Evolutionary conservation across 371 early-diverging fungal species (phyloP), one percentile per base, ranked within the genome.

Genomic region (Actinomortierella ambigua): DNA sequence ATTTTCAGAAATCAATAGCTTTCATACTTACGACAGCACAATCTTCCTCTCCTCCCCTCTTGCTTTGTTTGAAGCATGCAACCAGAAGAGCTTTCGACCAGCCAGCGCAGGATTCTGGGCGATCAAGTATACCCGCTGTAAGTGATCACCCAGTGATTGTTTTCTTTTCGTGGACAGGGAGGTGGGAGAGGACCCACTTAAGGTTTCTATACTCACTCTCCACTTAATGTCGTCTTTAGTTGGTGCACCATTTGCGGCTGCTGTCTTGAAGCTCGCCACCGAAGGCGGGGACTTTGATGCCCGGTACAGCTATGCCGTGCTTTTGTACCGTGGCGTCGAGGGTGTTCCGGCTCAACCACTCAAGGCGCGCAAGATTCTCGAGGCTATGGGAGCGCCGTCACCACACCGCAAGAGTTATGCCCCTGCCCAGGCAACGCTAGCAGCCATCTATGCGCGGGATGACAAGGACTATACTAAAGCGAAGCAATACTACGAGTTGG

Each of bases 271-370:
- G 57, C 47, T 67, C 15, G 49, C 60, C 2, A 28, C 55, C 4
- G 63, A 66, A 13, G 47, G 63, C 13, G 73, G 73, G 7, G 73
- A 73, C 22, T 18, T 46, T 11, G 15, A 53, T 15, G 51, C 63
- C 23, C 17, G 50, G 8, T 73, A 73, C 51, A 59, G 63, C 26
- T 73, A 73, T 15, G 73, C 49, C 1, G 49, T 51, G 3, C 27
- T 73, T 59, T 59, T 67, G 4, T 73, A 73, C 43, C 73, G 73
- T 20, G 73, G 73, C 13, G 67, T 63, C 24, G 59, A 50, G 15
- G 67, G 67, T 4, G 57, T 73, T 3, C 66, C 73, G 5, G 50
- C 63, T 14, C 56, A 73, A 44, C 53, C 43, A 4, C 52, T 44
- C 50, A 59, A 63, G 24, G 67, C 60, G 7, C 73, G 73, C 1